phyloP scores from a whole-genome alignment of 2,329 filamentous ascomycete species.

The Ilyonectria sp. region DNA sequence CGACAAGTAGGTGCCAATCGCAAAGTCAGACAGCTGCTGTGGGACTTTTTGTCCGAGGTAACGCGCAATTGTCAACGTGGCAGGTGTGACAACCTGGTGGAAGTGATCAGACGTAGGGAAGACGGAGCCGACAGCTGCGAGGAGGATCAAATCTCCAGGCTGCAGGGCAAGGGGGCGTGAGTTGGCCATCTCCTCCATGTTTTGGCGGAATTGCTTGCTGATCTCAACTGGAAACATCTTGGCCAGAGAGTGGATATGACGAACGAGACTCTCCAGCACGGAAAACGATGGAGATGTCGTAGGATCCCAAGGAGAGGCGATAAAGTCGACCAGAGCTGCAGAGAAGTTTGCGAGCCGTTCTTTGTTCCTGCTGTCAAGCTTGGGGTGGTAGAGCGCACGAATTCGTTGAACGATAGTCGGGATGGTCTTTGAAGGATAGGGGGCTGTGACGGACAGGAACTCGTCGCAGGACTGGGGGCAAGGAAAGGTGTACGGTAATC shows the following conservation, averaged over 20 bases:
- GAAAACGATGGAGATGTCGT: slow-evolving; percentile 70
- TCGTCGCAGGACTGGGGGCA: slow-evolving; percentile 87
- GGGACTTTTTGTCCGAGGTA: slow-evolving; percentile 87
- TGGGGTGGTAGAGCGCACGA: slow-evolving; percentile 91
- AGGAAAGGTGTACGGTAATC: slow-evolving; percentile 86
- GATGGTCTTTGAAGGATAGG: slow-evolving; percentile 75
- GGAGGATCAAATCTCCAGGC: slow-evolving; percentile 82
- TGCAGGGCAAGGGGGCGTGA: slow-evolving; percentile 67
- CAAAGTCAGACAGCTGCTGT: slow-evolving; percentile 75
- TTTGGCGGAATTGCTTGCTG: slow-evolving; percentile 81
- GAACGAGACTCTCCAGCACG: slow-evolving; percentile 83
- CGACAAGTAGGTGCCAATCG: slow-evolving; percentile 83
- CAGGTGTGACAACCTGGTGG: slow-evolving; percentile 93
- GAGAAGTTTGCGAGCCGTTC: slow-evolving; percentile 81
- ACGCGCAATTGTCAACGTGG: slow-evolving; percentile 85
- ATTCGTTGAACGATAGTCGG: slow-evolving; percentile 90
- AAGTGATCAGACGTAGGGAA: slow-evolving; percentile 99
- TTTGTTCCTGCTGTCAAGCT: slow-evolving; percentile 88
- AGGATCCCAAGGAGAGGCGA: slow-evolving; percentile 64
- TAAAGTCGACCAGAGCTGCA: slow-evolving; percentile 74
- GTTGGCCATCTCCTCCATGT: slow-evolving; percentile 72
- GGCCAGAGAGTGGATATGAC: slow-evolving; percentile 93
- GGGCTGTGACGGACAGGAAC: slow-evolving; percentile 76
- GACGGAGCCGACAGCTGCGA: slow-evolving; percentile 86
- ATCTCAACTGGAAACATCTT: slow-evolving; percentile 88